These are phyloP conservation scores for Globomyces pollinis-pini DNA, from an alignment of 192 early-diverging fungal species.

Conservation along the genomic window DNA sequence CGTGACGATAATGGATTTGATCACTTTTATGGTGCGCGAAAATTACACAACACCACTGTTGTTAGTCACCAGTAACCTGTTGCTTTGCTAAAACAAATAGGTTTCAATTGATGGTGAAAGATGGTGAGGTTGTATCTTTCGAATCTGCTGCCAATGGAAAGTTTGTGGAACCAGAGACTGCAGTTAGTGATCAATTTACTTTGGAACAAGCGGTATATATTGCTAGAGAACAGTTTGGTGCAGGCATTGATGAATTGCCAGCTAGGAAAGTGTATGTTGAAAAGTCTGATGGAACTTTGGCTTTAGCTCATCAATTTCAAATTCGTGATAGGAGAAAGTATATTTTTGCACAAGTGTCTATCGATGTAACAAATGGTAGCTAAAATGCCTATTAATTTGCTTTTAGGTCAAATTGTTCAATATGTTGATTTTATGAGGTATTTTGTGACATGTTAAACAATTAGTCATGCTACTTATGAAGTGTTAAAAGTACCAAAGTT, in stretches of 20 bases:
- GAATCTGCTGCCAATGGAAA: background rate
- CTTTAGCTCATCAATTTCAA: conserved; percentile 8
- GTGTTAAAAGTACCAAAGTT: conserved; percentile 8
- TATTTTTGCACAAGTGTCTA: conserved; percentile 4
- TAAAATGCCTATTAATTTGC: too few relatives aligned
- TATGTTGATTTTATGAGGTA: conserved; percentile 8
- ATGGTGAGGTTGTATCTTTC: conserved; percentile 1
- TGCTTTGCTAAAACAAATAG: too few relatives aligned
- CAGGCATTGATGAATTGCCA: background rate
- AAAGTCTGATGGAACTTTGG: background rate
- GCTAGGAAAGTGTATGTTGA: conserved; percentile 7
- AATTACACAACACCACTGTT: background rate
- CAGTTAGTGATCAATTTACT: background rate
- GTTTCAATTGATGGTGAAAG: too few relatives aligned
- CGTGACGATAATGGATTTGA: background rate
- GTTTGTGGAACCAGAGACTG: background rate
- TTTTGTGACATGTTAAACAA: too few relatives aligned
- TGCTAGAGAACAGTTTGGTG: background rate
- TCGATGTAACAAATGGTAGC: conserved; percentile 5
- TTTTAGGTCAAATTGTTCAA: conserved; percentile 9
- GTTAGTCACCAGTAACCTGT: conserved; percentile 8
- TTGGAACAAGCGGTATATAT: conserved; percentile 9
- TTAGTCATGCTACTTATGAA: conserved; percentile 2
- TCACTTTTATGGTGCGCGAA: conserved; percentile 1
- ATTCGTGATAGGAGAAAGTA: background rate